These are phyloP conservation scores for Aspergillus udagawae DNA, from an alignment of 2,329 filamentous ascomycete species.

Conservation along the genomic window DNA sequence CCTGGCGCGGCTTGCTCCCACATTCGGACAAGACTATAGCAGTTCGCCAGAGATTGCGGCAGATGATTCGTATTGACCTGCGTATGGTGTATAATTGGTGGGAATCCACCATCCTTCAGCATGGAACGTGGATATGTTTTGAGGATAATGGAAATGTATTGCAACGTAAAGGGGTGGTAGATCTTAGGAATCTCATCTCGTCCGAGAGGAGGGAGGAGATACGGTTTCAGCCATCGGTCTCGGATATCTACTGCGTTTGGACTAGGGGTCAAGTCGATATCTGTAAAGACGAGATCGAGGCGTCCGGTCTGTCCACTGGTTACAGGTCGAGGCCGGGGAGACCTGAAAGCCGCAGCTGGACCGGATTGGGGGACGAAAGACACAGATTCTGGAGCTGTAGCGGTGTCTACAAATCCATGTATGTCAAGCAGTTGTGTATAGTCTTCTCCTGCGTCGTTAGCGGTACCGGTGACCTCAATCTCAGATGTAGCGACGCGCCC, in stretches of 20 bases:
- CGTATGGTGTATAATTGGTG: slow-evolving; percentile 24
- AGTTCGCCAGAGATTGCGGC: slow-evolving; percentile 19
- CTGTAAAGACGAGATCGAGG: slow-evolving; percentile 8
- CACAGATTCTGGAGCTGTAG: not conserved
- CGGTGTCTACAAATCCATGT: not conserved
- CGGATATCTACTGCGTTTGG: slow-evolving; percentile 22
- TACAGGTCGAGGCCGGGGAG: not conserved
- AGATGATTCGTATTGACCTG: slow-evolving; percentile 12
- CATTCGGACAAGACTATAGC: slow-evolving; percentile 25
- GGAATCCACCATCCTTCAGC: slow-evolving; percentile 10
- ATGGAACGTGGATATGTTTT: slow-evolving; percentile 22
- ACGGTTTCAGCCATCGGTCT: slow-evolving; percentile 25
- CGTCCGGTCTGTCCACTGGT: not conserved
- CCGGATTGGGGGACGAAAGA: not conserved
- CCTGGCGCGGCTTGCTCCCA: slow-evolving; percentile 22
- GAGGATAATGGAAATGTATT: slow-evolving; percentile 22
- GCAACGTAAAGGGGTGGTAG: slow-evolving; percentile 18
- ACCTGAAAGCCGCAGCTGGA: not conserved
- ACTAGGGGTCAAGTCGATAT: slow-evolving; percentile 14
- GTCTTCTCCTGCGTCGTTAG: not conserved
- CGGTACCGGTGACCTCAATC: not conserved
- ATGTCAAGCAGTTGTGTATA: not conserved
- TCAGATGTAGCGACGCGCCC: not conserved
- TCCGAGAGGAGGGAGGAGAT: slow-evolving; percentile 14
- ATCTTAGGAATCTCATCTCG: slow-evolving; percentile 18